Conservation (phyloP, 2,329 filamentous ascomycete species). For the Stachybotrys echinatus region DNA sequence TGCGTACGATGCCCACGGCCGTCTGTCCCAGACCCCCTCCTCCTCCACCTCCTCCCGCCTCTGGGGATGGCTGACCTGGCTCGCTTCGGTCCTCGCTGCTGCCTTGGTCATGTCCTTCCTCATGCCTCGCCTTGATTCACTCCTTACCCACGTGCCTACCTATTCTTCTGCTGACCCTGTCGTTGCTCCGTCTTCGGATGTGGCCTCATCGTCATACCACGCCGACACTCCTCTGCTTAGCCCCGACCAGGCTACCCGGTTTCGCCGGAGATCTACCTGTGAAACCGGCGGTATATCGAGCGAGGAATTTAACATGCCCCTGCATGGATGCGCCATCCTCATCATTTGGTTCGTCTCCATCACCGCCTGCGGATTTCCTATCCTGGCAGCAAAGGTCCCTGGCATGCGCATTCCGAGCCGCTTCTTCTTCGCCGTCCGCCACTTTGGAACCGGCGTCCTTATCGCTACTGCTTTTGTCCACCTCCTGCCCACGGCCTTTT, state of each 20-base stretch:
- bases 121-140: neutral
- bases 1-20: slow-evolving; percentile 28
- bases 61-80: slow-evolving; percentile 36
- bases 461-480: slow-evolving; percentile 77
- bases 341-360: slow-evolving; percentile 43
- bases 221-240: slow-evolving; percentile 4
- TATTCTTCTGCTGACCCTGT: slow-evolving; percentile 10
- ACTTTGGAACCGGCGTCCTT: slow-evolving; percentile 74
- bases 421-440: slow-evolving; percentile 54
- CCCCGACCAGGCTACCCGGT: slow-evolving; percentile 4
- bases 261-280: slow-evolving; percentile 22
- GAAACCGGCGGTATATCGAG: slow-evolving; percentile 20
- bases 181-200: neutral
- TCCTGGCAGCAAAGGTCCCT: slow-evolving; percentile 47
- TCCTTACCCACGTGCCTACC: slow-evolving; percentile 20
- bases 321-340: slow-evolving; percentile 53
- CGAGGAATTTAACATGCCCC: slow-evolving; percentile 46
- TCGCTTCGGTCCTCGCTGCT: slow-evolving; percentile 33
- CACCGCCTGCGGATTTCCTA: slow-evolving; percentile 46
- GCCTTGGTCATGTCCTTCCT: slow-evolving; percentile 11
- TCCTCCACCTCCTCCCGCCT: slow-evolving; percentile 22
- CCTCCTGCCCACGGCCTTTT: slow-evolving; percentile 61
- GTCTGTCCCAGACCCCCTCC: slow-evolving; percentile 22
- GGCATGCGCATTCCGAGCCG: slow-evolving; percentile 46
- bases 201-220: neutral